A percentile compares a stretch with the other conserved stretches of the same genome.
These are phyloP conservation scores for Lobosporangium transversale DNA, from an alignment of 192 early-diverging fungal species.

Conservation along the genomic window DNA sequence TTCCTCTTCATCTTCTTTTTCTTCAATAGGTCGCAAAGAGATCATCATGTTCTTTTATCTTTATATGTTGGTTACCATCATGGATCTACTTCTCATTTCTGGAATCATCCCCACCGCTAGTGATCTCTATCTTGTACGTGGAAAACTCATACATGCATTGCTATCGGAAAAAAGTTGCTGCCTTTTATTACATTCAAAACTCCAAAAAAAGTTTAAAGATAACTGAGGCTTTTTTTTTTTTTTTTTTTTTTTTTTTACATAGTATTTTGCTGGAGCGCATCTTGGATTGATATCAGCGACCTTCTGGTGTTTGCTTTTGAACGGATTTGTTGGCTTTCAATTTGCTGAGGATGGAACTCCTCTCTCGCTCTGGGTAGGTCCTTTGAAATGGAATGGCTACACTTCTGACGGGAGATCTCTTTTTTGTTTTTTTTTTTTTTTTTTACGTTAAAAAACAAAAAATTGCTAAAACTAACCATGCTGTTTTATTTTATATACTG, in stretches of 20 bases:
- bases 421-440: too few relatives aligned
- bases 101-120: conserved; percentile 81
- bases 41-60: conserved; percentile 92
- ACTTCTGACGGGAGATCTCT: too few relatives aligned
- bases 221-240: not conserved
- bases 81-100: conserved; percentile 80
- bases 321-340: conserved; percentile 91
- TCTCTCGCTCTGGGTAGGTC: conserved; percentile 84
- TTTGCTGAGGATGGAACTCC: conserved; percentile 91
- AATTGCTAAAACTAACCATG: not conserved
- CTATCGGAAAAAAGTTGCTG: not conserved
- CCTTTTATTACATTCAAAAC: not conserved
- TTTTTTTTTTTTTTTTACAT: not conserved
- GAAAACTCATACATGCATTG: not conserved
- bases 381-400: too few relatives aligned
- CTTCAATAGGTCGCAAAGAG: conserved; percentile 79
- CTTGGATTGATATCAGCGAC: conserved; percentile 77
- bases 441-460: not conserved
- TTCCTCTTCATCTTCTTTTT: not conserved
- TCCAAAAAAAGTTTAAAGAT: too few relatives aligned
- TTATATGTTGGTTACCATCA: conserved; percentile 76
- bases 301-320: conserved; percentile 84
- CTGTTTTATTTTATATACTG: not conserved
- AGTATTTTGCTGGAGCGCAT: conserved; percentile 82
- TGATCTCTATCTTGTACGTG: conserved; percentile 68